A percentile compares a stretch with the other conserved stretches of the same genome.
Evolutionary conservation across 1,139 yeast species (phyloP).

Genomic region (Lodderomyces pseudojiufengensis): DNA sequence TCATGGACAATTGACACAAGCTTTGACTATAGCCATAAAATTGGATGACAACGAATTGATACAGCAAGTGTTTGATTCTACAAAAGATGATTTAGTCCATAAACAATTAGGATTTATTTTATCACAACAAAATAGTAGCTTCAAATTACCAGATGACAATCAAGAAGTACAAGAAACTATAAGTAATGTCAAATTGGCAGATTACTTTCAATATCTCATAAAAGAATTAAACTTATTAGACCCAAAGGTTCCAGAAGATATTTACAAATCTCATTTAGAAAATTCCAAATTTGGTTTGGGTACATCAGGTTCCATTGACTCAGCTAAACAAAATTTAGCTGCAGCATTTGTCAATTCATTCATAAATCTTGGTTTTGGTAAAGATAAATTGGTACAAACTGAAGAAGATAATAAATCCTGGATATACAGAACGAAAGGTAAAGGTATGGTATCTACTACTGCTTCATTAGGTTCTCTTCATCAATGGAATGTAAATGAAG

Average conservation of each 20-base stretch:
- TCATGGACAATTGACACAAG: conserved; percentile 82
- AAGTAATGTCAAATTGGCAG: conserved; percentile 74
- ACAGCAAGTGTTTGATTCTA: conserved; percentile 70
- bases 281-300: conserved; percentile 55
- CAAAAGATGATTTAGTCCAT: conserved; percentile 69
- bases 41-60: conserved; percentile 80
- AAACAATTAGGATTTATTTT: conserved; percentile 89
- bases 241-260: conserved; percentile 93
- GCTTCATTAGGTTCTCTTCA: conserved; percentile 88
- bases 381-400: conserved; percentile 75
- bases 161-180: conserved; percentile 83
- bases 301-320: conserved; percentile 70
- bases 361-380: conserved; percentile 85
- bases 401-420: conserved; percentile 72
- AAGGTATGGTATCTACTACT: conserved; percentile 91
- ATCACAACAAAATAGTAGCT: conserved; percentile 82
- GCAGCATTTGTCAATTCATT: conserved; percentile 90
- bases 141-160: conserved; percentile 58
- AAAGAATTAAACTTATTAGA: conserved; percentile 85
- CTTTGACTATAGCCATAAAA: conserved; percentile 83
- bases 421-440: conserved; percentile 90
- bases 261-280: conserved; percentile 88
- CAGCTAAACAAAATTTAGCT: conserved; percentile 96
- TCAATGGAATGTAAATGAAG: conserved; percentile 90
- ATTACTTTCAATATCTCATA: conserved; percentile 73